These are phyloP conservation scores for Pelagophyceae sp. DNA, from an alignment of 352 stramenopile species.

Conservation along the genomic window DNA sequence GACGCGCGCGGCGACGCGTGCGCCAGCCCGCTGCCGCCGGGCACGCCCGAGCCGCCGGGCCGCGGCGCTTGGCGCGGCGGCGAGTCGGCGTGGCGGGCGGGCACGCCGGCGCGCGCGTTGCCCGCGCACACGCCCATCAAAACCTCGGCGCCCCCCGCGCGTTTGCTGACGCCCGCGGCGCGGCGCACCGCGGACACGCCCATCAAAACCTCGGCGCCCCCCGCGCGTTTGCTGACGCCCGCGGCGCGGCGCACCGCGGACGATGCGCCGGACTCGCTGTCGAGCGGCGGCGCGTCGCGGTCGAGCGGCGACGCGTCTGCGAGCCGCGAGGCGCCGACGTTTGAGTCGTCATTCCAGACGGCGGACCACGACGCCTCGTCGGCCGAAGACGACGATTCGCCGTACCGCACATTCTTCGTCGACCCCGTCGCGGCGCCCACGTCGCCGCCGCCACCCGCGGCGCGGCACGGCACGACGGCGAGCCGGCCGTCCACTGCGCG, in stretches of 20 bases:
- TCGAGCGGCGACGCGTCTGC: background rate
- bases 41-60: background rate
- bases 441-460: background rate
- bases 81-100: too few species aligned
- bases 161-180: too few species aligned
- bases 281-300: background rate
- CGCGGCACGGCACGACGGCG: background rate
- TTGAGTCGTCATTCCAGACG: background rate
- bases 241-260: too few species aligned
- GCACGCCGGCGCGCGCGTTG: too few species aligned
- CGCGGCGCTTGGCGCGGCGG: too few species aligned
- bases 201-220: too few species aligned
- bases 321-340: background rate
- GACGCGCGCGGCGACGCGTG: background rate
- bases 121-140: too few species aligned
- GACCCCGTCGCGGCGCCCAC: background rate
- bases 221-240: too few species aligned
- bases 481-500: too few species aligned
- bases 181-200: too few species aligned
- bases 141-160: too few species aligned
- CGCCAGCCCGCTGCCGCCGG: background rate
- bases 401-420: background rate
- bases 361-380: background rate
- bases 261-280: too few species aligned
- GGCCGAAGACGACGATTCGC: background rate